phyloP scores from a whole-genome alignment of 495 filamentous ascomycete species.

The Xylaria palmicola region DNA sequence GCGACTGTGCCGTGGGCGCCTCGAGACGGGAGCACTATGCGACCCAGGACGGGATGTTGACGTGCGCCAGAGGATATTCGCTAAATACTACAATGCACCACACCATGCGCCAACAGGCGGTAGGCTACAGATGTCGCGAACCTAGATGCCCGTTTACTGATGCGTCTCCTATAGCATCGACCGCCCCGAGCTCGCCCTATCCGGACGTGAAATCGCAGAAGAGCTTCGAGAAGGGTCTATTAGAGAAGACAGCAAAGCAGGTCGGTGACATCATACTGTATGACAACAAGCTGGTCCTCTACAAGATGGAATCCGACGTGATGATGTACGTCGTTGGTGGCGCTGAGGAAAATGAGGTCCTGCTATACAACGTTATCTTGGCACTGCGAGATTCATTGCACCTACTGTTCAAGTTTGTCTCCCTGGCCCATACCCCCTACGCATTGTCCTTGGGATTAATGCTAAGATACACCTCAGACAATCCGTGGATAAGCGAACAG shows the following conservation, averaged over 20 bases:
- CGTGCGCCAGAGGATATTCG: conserved; percentile 64
- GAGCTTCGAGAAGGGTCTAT: conserved; percentile 90
- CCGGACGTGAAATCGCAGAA: conserved; percentile 89
- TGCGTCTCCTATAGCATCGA: conserved; percentile 17
- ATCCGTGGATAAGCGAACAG: conserved; percentile 93
- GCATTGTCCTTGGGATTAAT: neutral
- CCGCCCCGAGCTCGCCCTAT: conserved; percentile 65
- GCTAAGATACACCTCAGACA: conserved; percentile 53
- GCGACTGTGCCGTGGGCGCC: neutral
- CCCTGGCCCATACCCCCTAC: neutral
- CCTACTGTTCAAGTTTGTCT: conserved; percentile 82
- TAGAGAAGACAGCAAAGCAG: conserved; percentile 96
- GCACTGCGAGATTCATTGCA: conserved; percentile 86
- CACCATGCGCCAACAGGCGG: conserved; percentile 63
- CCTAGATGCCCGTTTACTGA: neutral
- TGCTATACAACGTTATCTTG: conserved; percentile 90
- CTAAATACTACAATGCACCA: conserved; percentile 92
- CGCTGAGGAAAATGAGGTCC: conserved; percentile 91
- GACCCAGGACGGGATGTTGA: neutral
- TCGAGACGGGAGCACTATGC: neutral
- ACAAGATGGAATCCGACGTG: conserved; percentile 96
- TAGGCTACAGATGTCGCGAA: conserved; percentile 15
- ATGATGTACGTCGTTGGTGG: conserved; percentile 95
- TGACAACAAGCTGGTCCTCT: conserved; percentile 91
- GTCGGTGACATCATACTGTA: conserved; percentile 94